Evolutionary conservation across 345 rosid species (phyloP).

Genomic region (Lepidium sativum): DNA sequence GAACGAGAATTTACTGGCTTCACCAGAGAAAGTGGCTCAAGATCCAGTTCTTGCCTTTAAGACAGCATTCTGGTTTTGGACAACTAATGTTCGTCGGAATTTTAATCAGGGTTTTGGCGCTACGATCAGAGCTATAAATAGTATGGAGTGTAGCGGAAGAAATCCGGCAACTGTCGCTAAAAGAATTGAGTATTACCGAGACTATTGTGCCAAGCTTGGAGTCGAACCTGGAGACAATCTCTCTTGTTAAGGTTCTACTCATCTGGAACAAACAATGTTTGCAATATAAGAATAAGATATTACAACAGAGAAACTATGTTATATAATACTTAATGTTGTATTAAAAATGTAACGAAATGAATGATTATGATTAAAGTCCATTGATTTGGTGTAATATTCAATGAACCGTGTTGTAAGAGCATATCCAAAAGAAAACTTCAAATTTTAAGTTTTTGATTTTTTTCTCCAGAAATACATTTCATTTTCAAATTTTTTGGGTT

Average conservation of each 20-base stretch:
- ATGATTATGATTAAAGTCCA: neutral
- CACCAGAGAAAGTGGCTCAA: conserved; percentile 51
- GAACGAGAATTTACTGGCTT: conserved; percentile 35
- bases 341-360: neutral
- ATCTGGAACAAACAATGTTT: neutral
- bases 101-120: conserved; percentile 54
- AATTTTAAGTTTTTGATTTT: no score
- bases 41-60: conserved; percentile 49
- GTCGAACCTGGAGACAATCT: conserved; percentile 50
- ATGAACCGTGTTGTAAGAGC: neutral
- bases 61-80: conserved; percentile 75
- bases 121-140: conserved; percentile 49
- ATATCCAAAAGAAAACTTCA: no score
- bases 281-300: neutral
- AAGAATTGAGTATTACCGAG: conserved; percentile 35
- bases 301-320: neutral
- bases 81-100: conserved; percentile 30
- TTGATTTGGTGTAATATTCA: neutral
- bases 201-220: conserved; percentile 40
- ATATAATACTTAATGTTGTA: neutral
- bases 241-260: conserved; percentile 29
- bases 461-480: no score
- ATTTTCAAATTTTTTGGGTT: no score
- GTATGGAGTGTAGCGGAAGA: conserved; percentile 44
- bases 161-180: conserved; percentile 22